Evolutionary conservation across 495 filamentous ascomycete genomes (phyloP).

Genomic region (Talaromyces wortmannii): DNA sequence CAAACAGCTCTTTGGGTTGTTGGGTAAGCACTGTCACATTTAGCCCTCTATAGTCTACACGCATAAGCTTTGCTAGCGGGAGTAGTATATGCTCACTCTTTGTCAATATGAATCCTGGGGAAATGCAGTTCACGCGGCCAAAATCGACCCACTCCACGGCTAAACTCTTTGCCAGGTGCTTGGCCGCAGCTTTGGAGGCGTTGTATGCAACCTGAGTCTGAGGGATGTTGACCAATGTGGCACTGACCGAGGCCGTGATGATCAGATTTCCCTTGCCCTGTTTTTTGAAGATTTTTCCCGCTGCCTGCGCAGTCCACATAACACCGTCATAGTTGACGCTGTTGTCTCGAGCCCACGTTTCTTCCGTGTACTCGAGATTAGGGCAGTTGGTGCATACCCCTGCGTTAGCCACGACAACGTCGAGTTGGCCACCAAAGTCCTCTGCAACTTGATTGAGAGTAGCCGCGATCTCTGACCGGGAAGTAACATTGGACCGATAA

Average conservation of each 20-base stretch:
- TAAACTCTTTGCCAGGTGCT: slow-evolving; percentile 21
- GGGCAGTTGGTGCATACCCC: slow-evolving; percentile 48
- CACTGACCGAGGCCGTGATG: slow-evolving; percentile 34
- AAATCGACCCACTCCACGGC: slow-evolving; percentile 26
- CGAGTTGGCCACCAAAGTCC: slow-evolving; percentile 56
- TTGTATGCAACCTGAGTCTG: slow-evolving; percentile 35
- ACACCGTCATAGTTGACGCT: slow-evolving; percentile 41
- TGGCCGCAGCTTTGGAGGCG: slow-evolving; percentile 25
- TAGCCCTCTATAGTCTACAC: neutral
- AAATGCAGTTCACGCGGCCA: slow-evolving; percentile 31
- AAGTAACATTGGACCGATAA: slow-evolving; percentile 61
- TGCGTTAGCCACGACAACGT: slow-evolving; percentile 72
- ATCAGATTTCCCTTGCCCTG: slow-evolving; percentile 34
- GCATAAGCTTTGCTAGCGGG: neutral
- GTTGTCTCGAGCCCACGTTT: slow-evolving; percentile 33
- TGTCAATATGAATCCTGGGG: slow-evolving; percentile 26
- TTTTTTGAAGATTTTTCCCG: slow-evolving; percentile 30
- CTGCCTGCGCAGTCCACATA: slow-evolving; percentile 39
- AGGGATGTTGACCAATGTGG: slow-evolving; percentile 35
- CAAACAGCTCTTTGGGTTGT: slow-evolving; percentile 11
- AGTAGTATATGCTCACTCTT: neutral
- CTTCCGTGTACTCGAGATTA: slow-evolving; percentile 27
- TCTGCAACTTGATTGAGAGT: slow-evolving; percentile 47
- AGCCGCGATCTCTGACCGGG: slow-evolving; percentile 45
- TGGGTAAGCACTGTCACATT: neutral